Base-by-base conservation (phyloP, 768 basidiomycete genomes). In the Amylocystis lapponica region DNA sequence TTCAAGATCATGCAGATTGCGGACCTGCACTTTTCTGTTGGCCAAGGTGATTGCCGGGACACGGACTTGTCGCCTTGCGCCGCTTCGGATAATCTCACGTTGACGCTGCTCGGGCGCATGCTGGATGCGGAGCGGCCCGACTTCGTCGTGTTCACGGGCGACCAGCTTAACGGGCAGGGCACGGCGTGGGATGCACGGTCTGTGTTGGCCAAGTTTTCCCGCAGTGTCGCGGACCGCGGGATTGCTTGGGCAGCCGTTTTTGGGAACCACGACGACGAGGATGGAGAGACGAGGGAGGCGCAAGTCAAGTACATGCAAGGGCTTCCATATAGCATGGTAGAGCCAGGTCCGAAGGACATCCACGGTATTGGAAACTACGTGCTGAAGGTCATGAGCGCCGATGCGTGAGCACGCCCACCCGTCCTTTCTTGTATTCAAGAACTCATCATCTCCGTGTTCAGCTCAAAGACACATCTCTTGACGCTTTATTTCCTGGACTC, bases 361-460 rank as follows among this genome's bases (percentile, higher is more conserved):
- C 88, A 89, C 53, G 95, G 95, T 0, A 83, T 85, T 2, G 92
- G 94, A 6, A 98, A 98, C 58, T 97, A 96, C 57, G 69, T 93
- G 17, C 65, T 94, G 48, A 88, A 91, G 61, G 81, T 95, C 10
- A 71, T 62, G 59, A 94, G 92, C 47, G 77, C 83, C 11, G 93
- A 96, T 66, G 62, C 84, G 85, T 92, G 50, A 68, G 86, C 78
- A 21, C 2, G 25, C 23, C 12, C 47, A 0, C 22, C 44, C 26
- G 30, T 25, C 9, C 35, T 43, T 14, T 21, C 36, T n/a, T n/a
- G n/a, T n/a, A n/a, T n/a, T n/a, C n/a, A n/a, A n/a, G n/a, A n/a
- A n/a, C n/a, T n/a, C n/a, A n/a, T n/a, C n/a, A n/a, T n/a, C n/a
- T n/a, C n/a, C n/a, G n/a, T 6, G 4, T n/a, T 7, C 42, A 90